Percentiles rank a stretch among this genome's conserved stretches.
phyloP scores from a whole-genome alignment of 1,139 yeast species.

The Entelexis sorbosivorans region DNA sequence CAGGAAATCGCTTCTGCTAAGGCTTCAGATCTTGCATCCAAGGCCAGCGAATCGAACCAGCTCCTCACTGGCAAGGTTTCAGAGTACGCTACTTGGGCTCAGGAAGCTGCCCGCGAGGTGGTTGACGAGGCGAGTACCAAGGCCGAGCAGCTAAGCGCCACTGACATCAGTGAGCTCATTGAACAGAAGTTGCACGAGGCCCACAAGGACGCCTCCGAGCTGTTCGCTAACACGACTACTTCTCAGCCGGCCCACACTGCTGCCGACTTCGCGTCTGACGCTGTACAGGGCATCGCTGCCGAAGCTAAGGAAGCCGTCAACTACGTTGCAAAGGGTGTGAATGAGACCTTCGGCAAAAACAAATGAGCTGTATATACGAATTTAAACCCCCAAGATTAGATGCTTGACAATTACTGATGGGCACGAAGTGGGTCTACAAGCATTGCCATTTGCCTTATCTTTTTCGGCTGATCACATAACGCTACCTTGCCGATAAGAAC shows the following conservation, averaged over 20 bases:
- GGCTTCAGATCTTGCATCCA: background rate
- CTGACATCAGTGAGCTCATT: constrained; percentile 3
- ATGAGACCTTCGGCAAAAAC: constrained; percentile 6
- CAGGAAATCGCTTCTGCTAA: background rate
- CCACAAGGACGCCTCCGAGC: constrained; percentile 4
- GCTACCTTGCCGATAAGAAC: too few relatives aligned
- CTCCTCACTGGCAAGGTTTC: background rate
- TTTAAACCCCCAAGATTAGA: too few relatives aligned
- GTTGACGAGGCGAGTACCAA: constrained; percentile 1
- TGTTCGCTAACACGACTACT: constrained; percentile 5
- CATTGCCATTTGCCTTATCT: too few relatives aligned
- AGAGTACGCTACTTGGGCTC: constrained; percentile 1
- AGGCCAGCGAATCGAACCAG: constrained; percentile 1
- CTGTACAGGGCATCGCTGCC: constrained; percentile 15
- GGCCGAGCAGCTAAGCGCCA: constrained; percentile 3
- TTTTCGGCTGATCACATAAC: too few relatives aligned
- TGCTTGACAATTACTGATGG: too few relatives aligned
- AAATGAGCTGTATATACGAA: background rate
- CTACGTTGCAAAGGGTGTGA: constrained; percentile 6
- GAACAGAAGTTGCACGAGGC: constrained; percentile 10
- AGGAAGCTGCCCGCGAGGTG: constrained; percentile 2
- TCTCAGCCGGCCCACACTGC: background rate
- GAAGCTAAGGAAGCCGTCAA: constrained; percentile 17
- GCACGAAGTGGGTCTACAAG: too few relatives aligned
- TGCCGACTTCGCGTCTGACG: constrained; percentile 11